Conservation (phyloP, 768 basidiomycete species). For the Crassisporium funariophilum region DNA sequence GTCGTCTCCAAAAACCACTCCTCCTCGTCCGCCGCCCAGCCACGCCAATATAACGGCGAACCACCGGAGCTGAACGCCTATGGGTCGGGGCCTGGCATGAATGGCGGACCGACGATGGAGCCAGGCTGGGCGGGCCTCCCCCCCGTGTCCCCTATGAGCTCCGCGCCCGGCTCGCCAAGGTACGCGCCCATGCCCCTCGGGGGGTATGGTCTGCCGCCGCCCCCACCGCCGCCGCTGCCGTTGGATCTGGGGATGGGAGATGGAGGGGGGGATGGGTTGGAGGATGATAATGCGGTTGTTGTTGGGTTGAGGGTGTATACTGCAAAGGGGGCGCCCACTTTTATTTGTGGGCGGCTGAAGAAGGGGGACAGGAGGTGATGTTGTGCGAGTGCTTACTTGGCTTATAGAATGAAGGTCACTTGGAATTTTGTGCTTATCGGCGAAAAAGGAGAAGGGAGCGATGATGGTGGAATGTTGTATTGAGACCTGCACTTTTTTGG, state of each 20-base stretch:
- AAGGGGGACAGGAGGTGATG: too few relatives aligned
- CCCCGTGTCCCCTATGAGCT: conserved; percentile 3
- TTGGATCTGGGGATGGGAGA: conserved; percentile 3
- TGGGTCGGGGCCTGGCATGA: conserved; percentile 4
- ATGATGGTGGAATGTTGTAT: too few relatives aligned
- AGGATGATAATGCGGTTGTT: conserved; percentile 30
- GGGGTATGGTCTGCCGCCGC: not conserved
- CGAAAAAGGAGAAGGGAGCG: too few relatives aligned
- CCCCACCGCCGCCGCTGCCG: conserved; percentile 9
- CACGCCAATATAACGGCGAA: conserved; percentile 13
- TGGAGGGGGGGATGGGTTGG: conserved; percentile 13
- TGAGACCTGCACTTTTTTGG: too few relatives aligned
- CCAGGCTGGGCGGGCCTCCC: conserved; percentile 14
- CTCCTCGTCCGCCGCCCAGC: not conserved
- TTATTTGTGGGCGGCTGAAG: conserved; percentile 26
- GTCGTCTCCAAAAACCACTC: conserved; percentile 21
- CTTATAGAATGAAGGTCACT: not conserved
- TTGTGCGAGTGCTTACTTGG: too few relatives aligned
- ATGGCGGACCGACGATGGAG: conserved; percentile 5
- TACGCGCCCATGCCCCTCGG: not conserved
- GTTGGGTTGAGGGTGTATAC: conserved; percentile 30
- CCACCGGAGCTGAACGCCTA: conserved; percentile 3
- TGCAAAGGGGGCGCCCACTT: conserved; percentile 20
- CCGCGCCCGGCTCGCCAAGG: conserved; percentile 8
- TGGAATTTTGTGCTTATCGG: too few relatives aligned